Evolutionary conservation across 768 basidiomycete genomes (phyloP), one percentile per base, ranked within the genome.

Genomic region (Rhizopogon rudus): DNA sequence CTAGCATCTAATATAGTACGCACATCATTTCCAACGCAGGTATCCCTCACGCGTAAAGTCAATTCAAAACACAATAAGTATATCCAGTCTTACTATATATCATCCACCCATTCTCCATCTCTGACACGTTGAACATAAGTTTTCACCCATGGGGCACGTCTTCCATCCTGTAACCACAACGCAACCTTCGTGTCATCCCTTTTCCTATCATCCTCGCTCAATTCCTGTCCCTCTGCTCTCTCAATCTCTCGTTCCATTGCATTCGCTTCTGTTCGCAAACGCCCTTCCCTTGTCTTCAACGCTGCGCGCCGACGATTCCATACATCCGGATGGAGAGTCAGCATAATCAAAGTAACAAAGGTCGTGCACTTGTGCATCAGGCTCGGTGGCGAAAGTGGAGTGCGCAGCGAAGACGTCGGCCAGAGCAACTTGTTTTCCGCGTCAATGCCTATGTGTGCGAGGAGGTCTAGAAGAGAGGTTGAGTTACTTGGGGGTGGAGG

Each of bases 241-340:
- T 66, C 68, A 5, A 46, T 61, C 13, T 46, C 58, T 14, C 62
- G 61, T 43, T 70, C 69, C 13, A 70, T 58, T 3, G 65, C 69
- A 57, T 79, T 80, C 56, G 81, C 81, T 67, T 90, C 88, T 31
- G 83, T 86, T 58, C 87, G 76, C 37, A 91, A 65, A 43, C 78
- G 76, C 7, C 86, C 83, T 71, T 91, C 88, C 51, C 88, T 71
- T 56, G 74, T 75, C 60, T 81, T 73, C 61, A 91, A 76, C 13
- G 76, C 78, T 20, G 65, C 70, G 48, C 87, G 73, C 62, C 88
- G 75, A 57, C 82, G 78, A 63, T 89, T 83, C 81, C 88, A 89
- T 40, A 88, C 74, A 40, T 87, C 88, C 5, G 88, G 88, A 64
- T 89, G 83, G 37, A 87, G 65, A 14, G 87, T 88, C 33, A 80